phyloP scores from a whole-genome alignment of 768 basidiomycete species.

The Leccinum imitatum region DNA sequence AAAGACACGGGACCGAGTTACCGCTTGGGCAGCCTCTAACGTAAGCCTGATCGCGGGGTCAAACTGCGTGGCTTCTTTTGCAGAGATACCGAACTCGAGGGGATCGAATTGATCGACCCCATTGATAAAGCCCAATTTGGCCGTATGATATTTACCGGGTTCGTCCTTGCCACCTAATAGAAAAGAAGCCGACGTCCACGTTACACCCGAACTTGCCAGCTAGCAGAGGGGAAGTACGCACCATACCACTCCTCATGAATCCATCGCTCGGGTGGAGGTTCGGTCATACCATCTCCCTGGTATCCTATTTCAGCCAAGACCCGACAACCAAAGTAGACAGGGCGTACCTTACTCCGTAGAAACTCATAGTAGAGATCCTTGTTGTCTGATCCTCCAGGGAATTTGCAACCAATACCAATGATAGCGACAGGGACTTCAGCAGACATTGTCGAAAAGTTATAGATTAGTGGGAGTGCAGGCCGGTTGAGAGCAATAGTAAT shows the following conservation, averaged over 20 bases:
- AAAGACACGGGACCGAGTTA: not conserved
- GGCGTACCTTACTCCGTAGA: constrained; percentile 28
- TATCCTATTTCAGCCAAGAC: not conserved
- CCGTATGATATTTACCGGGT: constrained; percentile 31
- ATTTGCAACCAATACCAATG: constrained; percentile 35
- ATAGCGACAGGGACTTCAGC: constrained; percentile 30
- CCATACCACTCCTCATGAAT: constrained; percentile 33
- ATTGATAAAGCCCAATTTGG: constrained; percentile 31
- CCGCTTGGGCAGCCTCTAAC: constrained; percentile 33
- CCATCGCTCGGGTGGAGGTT: constrained; percentile 30
- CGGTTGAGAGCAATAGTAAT: not conserved
- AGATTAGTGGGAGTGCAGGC: not conserved
- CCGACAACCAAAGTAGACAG: not conserved
- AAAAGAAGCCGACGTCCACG: not conserved
- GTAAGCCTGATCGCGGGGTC: constrained; percentile 34
- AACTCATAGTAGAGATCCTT: constrained; percentile 32
- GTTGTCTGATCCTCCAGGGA: constrained; percentile 33
- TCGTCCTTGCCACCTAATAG: constrained; percentile 30
- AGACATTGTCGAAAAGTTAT: constrained; percentile 23
- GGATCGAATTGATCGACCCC: constrained; percentile 35
- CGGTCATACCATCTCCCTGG: constrained; percentile 32
- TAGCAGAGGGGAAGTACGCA: constrained; percentile 8
- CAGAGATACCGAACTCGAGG: constrained; percentile 35
- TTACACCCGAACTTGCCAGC: not conserved
- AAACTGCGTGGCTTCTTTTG: constrained; percentile 31